Percentiles rank a stretch among this genome's conserved stretches.
phyloP scores from a whole-genome alignment of 2,329 filamentous ascomycete genomes.

The Aspergillus aculeatinus region DNA sequence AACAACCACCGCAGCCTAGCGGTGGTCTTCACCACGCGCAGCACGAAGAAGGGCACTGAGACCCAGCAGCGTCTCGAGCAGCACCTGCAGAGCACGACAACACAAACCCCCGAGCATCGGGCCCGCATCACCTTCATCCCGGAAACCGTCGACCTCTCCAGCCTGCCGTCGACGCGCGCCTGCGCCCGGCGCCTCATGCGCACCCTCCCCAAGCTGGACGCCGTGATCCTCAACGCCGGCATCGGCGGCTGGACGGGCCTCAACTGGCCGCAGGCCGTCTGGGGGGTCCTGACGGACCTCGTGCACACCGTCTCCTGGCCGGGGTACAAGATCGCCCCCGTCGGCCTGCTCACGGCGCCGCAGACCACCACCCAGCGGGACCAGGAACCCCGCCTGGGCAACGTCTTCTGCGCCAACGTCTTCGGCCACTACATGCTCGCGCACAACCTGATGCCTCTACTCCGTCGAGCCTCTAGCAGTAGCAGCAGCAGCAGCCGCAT shows the following conservation, averaged over 20 bases:
- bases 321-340: slow-evolving; percentile 65
- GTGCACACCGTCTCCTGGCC: slow-evolving; percentile 73
- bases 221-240: slow-evolving; percentile 81
- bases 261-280: slow-evolving; percentile 63
- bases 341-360: slow-evolving; percentile 54
- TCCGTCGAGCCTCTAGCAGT: slow-evolving; percentile 50
- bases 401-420: slow-evolving; percentile 86
- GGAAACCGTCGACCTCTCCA: slow-evolving; percentile 59
- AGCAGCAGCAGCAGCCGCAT: slow-evolving; percentile 57
- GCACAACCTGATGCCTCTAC: slow-evolving; percentile 74
- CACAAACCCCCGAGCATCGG: slow-evolving; percentile 35
- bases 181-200: slow-evolving; percentile 52
- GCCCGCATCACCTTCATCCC: slow-evolving; percentile 51
- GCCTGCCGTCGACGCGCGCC: slow-evolving; percentile 55
- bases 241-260: slow-evolving; percentile 84
- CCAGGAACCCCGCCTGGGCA: slow-evolving; percentile 64
- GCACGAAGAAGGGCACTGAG: slow-evolving; percentile 68
- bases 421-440: slow-evolving; percentile 93
- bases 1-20: slow-evolving; percentile 65
- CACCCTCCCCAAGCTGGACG: slow-evolving; percentile 69
- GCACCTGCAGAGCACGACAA: slow-evolving; percentile 55
- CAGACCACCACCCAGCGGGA: slow-evolving; percentile 46
- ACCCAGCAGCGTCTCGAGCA: slow-evolving; percentile 65
- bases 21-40: slow-evolving; percentile 81
- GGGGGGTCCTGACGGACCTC: slow-evolving; percentile 60